Percentiles rank a stretch among this genome's conserved stretches.
phyloP scores from a whole-genome alignment of 179 eudicot species.

The Patellifolia procumbens region DNA sequence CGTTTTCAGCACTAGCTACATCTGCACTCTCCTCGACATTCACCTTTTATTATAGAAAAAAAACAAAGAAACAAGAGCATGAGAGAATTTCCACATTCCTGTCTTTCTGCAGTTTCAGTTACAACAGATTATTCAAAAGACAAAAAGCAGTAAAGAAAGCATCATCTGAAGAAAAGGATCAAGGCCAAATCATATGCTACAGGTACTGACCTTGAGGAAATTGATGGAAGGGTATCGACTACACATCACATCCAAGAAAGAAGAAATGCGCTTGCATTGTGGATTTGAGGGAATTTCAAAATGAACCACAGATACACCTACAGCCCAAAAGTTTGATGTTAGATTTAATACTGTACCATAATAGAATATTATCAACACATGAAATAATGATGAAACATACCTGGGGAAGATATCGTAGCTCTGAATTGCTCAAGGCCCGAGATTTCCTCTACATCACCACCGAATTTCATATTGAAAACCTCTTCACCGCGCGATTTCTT shows the following conservation, averaged over 20 bases:
- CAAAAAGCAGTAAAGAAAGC: not conserved
- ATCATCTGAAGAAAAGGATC: not conserved
- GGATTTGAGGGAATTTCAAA: conserved; percentile 48
- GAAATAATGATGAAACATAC: conserved; percentile 28
- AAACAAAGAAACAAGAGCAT: not conserved
- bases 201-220: conserved; percentile 63
- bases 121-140: not conserved
- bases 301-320: conserved; percentile 78
- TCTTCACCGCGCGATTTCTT: conserved; percentile 85
- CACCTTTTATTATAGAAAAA: conserved; percentile 42
- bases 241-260: conserved; percentile 58
- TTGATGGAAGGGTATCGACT: conserved; percentile 67
- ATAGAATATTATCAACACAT: not conserved
- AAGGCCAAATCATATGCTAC: not conserved
- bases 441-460: conserved; percentile 70
- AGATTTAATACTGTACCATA: not conserved
- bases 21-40: conserved; percentile 61
- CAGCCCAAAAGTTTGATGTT: conserved; percentile 17
- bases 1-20: conserved; percentile 60
- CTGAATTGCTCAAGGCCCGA: conserved; percentile 65
- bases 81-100: not conserved
- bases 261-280: conserved; percentile 62
- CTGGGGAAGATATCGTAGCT: conserved; percentile 67
- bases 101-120: not conserved
- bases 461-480: conserved; percentile 75